These are phyloP conservation scores for Forsythia suspensa DNA, from an alignment of 257 asterid species.

Conservation along the genomic window DNA sequence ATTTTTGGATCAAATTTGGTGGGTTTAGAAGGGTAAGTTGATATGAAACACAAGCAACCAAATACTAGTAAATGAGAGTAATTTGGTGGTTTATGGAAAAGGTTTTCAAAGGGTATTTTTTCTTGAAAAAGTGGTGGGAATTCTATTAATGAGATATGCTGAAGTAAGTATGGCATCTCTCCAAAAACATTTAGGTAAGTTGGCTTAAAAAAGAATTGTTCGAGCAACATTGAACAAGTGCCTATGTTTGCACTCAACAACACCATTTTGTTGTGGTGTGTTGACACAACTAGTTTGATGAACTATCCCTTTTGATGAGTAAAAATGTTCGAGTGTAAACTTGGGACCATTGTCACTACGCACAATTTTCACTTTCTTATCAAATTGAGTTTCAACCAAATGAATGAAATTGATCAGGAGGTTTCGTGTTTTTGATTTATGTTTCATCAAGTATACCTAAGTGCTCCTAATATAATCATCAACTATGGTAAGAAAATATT, in stretches of 20 bases:
- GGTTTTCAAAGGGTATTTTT: too few species aligned
- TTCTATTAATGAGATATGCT: too few species aligned
- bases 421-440: background rate
- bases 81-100: too few species aligned
- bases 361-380: background rate
- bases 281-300: conserved; percentile 19
- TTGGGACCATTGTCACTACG: conserved; percentile 6
- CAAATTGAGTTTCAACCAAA: conserved; percentile 10
- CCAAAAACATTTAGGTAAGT: too few species aligned
- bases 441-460: background rate
- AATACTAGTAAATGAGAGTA: too few species aligned
- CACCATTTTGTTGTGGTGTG: conserved; percentile 14
- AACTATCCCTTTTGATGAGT: background rate
- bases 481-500: conserved; percentile 20
- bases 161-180: too few species aligned
- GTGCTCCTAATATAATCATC: conserved; percentile 16
- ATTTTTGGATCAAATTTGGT: too few species aligned
- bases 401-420: background rate
- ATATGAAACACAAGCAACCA: too few species aligned
- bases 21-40: too few species aligned
- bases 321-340: conserved; percentile 6
- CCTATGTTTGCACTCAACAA: conserved; percentile 3
- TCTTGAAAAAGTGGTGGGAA: too few species aligned
- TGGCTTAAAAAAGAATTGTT: too few species aligned
- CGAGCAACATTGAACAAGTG: background rate